Percentiles rank a stretch among this genome's conserved stretches.
These are phyloP conservation scores for Symbiodinium pilosum DNA, from an alignment of 73 alveolate genomes.

Conservation along the genomic window DNA sequence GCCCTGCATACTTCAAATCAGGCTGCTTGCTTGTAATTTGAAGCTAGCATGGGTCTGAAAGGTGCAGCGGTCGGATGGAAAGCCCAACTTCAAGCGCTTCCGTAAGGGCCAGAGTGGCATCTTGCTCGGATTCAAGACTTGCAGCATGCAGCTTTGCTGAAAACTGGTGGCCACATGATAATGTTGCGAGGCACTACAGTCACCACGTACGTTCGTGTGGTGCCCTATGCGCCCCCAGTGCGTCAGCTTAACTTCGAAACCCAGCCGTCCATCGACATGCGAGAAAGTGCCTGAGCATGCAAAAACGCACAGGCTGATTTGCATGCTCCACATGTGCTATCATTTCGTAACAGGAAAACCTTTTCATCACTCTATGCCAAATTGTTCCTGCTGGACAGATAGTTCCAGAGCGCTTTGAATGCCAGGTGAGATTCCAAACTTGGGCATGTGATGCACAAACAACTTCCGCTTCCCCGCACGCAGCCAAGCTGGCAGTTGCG, in stretches of 20 bases:
- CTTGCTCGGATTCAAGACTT: too few species aligned
- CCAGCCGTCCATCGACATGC: constrained; percentile 68
- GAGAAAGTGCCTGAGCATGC: neutral
- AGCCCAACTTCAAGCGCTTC: constrained; percentile 79
- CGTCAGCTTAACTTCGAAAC: neutral
- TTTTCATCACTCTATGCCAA: too few species aligned
- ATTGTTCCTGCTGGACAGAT: too few species aligned
- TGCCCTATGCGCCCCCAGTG: constrained; percentile 69
- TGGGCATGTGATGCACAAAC: constrained; percentile 3
- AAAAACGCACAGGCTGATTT: too few species aligned
- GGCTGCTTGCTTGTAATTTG: neutral
- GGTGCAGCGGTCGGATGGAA: constrained; percentile 1
- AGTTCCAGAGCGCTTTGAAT: too few species aligned
- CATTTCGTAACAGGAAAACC: too few species aligned
- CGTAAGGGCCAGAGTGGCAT: constrained; percentile 60
- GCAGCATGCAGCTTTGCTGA: too few species aligned
- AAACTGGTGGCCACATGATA: too few species aligned
- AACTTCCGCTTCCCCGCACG: too few species aligned
- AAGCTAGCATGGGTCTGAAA: neutral
- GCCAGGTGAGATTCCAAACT: neutral
- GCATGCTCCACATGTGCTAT: too few species aligned
- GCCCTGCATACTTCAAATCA: too few species aligned
- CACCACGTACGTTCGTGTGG: constrained; percentile 1
- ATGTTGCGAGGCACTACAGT: neutral
- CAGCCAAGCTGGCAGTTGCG: too few species aligned